phyloP scores from a whole-genome alignment of 331 rosid genomes.

The Pyracantha coccinea region DNA sequence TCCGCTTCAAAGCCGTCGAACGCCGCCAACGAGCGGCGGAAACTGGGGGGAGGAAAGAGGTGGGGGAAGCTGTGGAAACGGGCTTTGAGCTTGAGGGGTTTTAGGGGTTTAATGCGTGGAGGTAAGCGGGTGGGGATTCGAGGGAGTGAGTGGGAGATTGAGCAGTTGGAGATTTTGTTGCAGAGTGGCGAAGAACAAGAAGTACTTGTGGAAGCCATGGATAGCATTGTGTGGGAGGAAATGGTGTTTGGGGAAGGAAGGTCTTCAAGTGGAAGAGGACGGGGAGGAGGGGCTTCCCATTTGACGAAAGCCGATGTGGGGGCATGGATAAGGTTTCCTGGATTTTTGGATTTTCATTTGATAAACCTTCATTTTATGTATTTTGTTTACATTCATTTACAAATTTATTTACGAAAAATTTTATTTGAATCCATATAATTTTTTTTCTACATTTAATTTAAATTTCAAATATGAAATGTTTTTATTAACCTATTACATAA shows the following conservation, averaged over 20 bases:
- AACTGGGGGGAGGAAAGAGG: slow-evolving; percentile 24
- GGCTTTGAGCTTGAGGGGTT: slow-evolving; percentile 37
- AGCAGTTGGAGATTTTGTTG: slow-evolving; percentile 42
- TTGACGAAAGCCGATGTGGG: neutral
- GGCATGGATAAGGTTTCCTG: slow-evolving; percentile 1
- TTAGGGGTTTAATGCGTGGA: slow-evolving; percentile 22
- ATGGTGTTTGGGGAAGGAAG: neutral
- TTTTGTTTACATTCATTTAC: neutral
- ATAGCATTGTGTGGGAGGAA: slow-evolving; percentile 8
- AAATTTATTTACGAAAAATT: no score
- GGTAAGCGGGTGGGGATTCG: slow-evolving; percentile 36
- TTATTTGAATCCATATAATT: no score
- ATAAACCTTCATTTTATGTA: neutral
- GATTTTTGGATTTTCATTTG: neutral
- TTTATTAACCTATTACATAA: no score
- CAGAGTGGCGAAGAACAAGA: slow-evolving; percentile 45
- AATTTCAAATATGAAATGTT: no score
- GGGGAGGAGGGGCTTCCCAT: neutral
- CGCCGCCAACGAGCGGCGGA: slow-evolving; percentile 29
- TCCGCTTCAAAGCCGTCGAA: slow-evolving; percentile 37
- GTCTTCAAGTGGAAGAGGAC: neutral
- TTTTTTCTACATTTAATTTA: no score
- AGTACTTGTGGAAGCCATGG: slow-evolving; percentile 48
- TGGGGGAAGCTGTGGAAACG: slow-evolving; percentile 28
- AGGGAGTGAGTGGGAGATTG: slow-evolving; percentile 35